phyloP scores from a whole-genome alignment of 2,329 filamentous ascomycete genomes.

The Purpureocillium takamizusanense region DNA sequence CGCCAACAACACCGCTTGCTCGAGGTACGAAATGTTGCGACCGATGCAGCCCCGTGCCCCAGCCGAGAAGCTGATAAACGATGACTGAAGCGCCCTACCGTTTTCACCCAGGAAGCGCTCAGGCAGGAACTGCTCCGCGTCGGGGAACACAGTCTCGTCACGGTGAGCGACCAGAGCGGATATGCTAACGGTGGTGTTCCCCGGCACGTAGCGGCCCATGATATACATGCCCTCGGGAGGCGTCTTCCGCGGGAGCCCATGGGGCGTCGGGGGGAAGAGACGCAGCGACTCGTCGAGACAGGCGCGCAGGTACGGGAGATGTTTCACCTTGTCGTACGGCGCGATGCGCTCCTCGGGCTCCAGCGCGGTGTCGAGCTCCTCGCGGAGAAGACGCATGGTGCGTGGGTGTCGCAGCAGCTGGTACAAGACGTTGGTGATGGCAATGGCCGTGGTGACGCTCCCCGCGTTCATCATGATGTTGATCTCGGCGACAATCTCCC shows the following conservation, averaged over 20 bases:
- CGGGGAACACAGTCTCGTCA: constrained; percentile 27
- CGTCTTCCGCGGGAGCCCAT: constrained; percentile 15
- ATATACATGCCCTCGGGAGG: constrained; percentile 19
- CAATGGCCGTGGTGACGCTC: constrained; percentile 36
- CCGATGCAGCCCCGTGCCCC: constrained; percentile 33
- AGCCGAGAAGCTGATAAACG: constrained; percentile 31
- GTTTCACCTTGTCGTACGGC: constrained; percentile 39
- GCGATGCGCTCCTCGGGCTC: constrained; percentile 32
- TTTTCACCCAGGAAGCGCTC: constrained; percentile 29
- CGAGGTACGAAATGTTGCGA: constrained; percentile 29
- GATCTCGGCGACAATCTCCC: constrained; percentile 48
- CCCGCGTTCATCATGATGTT: constrained; percentile 44
- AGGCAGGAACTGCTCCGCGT: constrained; percentile 22
- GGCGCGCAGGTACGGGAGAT: constrained; percentile 42
- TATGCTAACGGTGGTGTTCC: constrained; percentile 28
- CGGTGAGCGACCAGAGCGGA: constrained; percentile 28
- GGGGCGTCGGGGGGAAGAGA: constrained; percentile 19
- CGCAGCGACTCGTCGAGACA: constrained; percentile 39
- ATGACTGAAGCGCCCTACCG: constrained; percentile 23
- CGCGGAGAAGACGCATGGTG: constrained; percentile 26
- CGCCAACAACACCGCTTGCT: constrained; percentile 34
- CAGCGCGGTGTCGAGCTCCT: constrained; percentile 36
- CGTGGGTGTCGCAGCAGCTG: constrained; percentile 38
- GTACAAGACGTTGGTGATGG: constrained; percentile 44
- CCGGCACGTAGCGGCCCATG: constrained; percentile 23